phyloP scores from a whole-genome alignment of 371 early-diverging fungal genomes.

The Phascolomyces articulosus region DNA sequence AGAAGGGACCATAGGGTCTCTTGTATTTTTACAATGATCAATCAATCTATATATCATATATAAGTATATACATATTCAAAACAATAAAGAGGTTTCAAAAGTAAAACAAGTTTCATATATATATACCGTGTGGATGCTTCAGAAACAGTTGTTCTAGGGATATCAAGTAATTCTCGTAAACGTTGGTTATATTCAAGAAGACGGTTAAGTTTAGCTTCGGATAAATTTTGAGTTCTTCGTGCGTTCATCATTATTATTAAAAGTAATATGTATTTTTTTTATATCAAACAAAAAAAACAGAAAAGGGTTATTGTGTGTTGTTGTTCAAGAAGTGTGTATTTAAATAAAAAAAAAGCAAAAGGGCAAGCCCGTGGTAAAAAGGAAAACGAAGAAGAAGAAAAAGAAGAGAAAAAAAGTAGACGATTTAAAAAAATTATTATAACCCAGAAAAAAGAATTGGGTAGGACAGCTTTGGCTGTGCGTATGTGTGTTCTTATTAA shows the following conservation, averaged over 20 bases:
- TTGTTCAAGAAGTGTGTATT: not conserved
- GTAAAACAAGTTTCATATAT: not conserved
- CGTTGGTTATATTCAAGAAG: conserved; percentile 78
- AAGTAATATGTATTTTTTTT: not conserved
- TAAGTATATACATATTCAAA: too few relatives aligned
- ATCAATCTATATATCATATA: conserved; percentile 43
- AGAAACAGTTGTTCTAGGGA: conserved; percentile 77
- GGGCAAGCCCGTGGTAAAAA: not conserved
- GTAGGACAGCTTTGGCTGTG: too few relatives aligned
- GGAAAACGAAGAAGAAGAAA: not conserved
- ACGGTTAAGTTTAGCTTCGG: conserved; percentile 75
- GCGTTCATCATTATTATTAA: conserved; percentile 5
- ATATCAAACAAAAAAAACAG: not conserved
- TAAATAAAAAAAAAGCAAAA: not conserved
- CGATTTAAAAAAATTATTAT: not conserved
- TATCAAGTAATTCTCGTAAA: conserved; percentile 78
- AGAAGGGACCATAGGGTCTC: conserved; percentile 76
- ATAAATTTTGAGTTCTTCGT: conserved; percentile 42
- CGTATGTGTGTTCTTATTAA: too few relatives aligned
- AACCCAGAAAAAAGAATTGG: not conserved
- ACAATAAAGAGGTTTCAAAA: too few relatives aligned
- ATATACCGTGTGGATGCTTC: conserved; percentile 57
- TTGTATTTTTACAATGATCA: conserved; percentile 53
- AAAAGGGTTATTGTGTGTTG: not conserved
- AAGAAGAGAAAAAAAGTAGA: conserved; percentile 6